Evolutionary conservation across 345 rosid species (phyloP), one percentile per base, ranked within the genome.

Genomic region (Nasturtium officinale): DNA sequence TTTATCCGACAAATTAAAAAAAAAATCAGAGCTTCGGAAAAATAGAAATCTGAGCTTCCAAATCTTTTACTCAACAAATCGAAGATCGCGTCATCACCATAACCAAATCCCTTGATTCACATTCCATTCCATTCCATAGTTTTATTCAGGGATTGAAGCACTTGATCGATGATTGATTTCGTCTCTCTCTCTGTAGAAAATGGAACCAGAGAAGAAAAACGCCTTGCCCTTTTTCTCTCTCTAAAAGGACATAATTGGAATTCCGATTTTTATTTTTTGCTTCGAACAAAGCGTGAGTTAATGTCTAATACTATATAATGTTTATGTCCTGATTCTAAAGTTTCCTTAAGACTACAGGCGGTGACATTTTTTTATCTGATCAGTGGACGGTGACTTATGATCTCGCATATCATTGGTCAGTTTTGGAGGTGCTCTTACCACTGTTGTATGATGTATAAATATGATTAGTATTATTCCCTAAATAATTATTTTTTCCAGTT

Each of bases 61-160:
- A 74, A 79, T 40, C 43, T n/a, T 38, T 59, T 9, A 71, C 65
- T 74, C 77, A 69, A 75, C 40, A 64, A 78, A 81, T 64, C 81
- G 65, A 81, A 77, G 85, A 82, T 82, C 83, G 80, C 77, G 29
- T 72, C 80, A 53, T 69, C 68, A 65, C 63, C 62, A 69, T 68
- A 25, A 43, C 33, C 40, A 54, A 68, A 56, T 45, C 69, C 26
- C 3, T 62, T 42, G 78, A 78, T 78, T 78, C 71, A 74, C 82
- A 73, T 78, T 74, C 78, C 82, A 74, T 30, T 78, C 48, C 62
- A 55, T 30, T 74, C 48, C 67, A 55, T 52, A 35, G 78, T 48
- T 63, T 64, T 46, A 33, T 60, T 38, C 65, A 78, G 62, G 35
- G 75, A 73, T 78, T 48, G 56, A 53, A 61, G 10, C 66, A 74